phyloP scores from a whole-genome alignment of 2,329 filamentous ascomycete genomes.

The Apiospora phragmitis region DNA sequence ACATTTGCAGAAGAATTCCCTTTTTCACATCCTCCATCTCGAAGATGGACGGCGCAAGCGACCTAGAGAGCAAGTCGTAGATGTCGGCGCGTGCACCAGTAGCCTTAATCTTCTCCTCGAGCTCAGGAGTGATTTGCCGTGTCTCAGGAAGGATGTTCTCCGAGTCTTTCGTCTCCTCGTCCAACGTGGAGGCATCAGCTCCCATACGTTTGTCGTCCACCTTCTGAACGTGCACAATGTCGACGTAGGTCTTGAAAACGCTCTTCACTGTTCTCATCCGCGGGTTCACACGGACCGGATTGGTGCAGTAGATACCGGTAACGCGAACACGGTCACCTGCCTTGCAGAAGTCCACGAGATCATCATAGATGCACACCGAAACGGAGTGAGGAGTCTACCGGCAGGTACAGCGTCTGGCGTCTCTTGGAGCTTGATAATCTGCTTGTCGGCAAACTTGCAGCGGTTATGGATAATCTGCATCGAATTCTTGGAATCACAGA shows the following conservation, averaged over 20 bases:
- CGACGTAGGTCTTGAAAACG: constrained; percentile 97
- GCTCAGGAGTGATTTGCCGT: constrained; percentile 79
- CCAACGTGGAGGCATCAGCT: constrained; percentile 84
- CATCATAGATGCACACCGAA: constrained; percentile 93
- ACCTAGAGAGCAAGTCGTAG: constrained; percentile 88
- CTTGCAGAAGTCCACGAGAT: constrained; percentile 96
- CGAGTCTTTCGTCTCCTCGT: constrained; percentile 70
- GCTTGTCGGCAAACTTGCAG: constrained; percentile 93
- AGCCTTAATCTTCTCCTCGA: constrained; percentile 83
- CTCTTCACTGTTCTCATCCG: constrained; percentile 90
- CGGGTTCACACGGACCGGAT: constrained; percentile 90
- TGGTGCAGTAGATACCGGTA: constrained; percentile 95
- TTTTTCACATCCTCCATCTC: constrained; percentile 99
- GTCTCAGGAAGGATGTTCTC: constrained; percentile 81
- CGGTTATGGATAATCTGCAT: constrained; percentile 99
- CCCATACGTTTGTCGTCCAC: constrained; percentile 94
- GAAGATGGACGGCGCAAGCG: constrained; percentile 91
- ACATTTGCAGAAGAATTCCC: constrained; percentile 92
- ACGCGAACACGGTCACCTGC: constrained; percentile 95
- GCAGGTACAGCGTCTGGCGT: constrained; percentile 93
- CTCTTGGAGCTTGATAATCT: constrained; percentile 97
- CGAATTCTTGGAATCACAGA: constrained; percentile 84
- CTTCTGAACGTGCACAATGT: constrained; percentile 94
- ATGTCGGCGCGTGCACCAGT: constrained; percentile 81
- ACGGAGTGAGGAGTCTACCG: constrained; percentile 95